Conservation (phyloP, 768 basidiomycete genomes). For the Hemileccinum impolitum region DNA sequence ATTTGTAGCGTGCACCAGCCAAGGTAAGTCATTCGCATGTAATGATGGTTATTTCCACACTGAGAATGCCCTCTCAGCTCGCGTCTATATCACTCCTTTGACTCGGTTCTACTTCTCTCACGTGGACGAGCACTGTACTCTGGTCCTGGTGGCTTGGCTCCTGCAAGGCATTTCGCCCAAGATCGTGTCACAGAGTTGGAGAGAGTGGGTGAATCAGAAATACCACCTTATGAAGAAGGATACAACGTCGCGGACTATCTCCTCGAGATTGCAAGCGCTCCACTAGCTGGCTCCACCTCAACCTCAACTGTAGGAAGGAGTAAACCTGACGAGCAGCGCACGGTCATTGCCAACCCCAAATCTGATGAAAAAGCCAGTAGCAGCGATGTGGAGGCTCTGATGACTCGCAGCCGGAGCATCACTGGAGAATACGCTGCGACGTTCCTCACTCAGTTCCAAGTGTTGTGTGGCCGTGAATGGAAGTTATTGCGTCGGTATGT, state of each 20-base stretch:
- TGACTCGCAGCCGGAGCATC: conserved; percentile 9
- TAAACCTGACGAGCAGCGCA: background rate
- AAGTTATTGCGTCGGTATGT: conserved; percentile 67
- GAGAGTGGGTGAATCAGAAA: conserved; percentile 30
- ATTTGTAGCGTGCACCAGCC: conserved; percentile 90
- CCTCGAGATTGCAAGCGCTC: conserved; percentile 78
- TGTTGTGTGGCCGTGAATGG: conserved; percentile 81
- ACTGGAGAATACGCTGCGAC: conserved; percentile 58
- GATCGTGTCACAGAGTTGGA: conserved; percentile 30
- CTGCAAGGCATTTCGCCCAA: conserved; percentile 61
- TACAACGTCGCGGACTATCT: conserved; percentile 94
- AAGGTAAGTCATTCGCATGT: conserved; percentile 41
- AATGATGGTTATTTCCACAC: background rate
- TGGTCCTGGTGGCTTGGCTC: conserved; percentile 70
- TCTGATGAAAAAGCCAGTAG: conserved; percentile 13
- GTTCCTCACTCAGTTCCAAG: conserved; percentile 86
- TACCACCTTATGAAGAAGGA: conserved; percentile 62
- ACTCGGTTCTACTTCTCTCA: conserved; percentile 74
- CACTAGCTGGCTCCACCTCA: conserved; percentile 42
- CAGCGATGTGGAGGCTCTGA: conserved; percentile 21
- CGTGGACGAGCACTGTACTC: conserved; percentile 76
- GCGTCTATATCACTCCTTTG: conserved; percentile 81
- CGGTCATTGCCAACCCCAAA: background rate
- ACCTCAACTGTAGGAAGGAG: conserved; percentile 27
- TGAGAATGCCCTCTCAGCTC: conserved; percentile 43